phyloP scores from a whole-genome alignment of 2,329 filamentous ascomycete genomes.

The Diplocarpon rosae region DNA sequence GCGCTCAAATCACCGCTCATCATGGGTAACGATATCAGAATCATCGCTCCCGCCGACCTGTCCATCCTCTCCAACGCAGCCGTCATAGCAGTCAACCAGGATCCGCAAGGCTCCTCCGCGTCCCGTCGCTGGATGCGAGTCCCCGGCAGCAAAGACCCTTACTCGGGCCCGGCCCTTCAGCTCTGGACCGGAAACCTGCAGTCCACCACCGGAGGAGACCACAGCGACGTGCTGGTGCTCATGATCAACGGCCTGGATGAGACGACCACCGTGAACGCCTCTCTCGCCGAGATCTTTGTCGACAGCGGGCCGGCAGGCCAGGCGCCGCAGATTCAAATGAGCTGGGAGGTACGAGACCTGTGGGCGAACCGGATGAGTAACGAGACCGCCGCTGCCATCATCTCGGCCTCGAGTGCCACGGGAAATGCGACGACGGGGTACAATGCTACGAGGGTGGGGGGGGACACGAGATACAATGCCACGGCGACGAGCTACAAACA shows the following conservation, averaged over 20 bases:
- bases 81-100: slow-evolving; percentile 35
- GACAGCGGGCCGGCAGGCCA: slow-evolving; percentile 34
- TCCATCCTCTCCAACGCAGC: slow-evolving; percentile 32
- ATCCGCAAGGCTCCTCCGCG: slow-evolving; percentile 30
- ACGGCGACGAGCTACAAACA: slow-evolving; percentile 37
- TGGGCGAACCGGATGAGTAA: slow-evolving; percentile 44
- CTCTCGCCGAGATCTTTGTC: slow-evolving; percentile 41
- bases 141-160: slow-evolving; percentile 31
- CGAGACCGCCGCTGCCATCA: slow-evolving; percentile 32
- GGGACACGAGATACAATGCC: slow-evolving; percentile 34
- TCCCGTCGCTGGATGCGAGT: slow-evolving; percentile 35
- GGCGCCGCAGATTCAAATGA: slow-evolving; percentile 31
- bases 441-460: slow-evolving; percentile 24
- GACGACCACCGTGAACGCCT: slow-evolving; percentile 36
- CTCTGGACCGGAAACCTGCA: slow-evolving; percentile 37
- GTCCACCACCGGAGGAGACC: slow-evolving; percentile 33
- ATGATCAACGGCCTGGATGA: slow-evolving; percentile 37
- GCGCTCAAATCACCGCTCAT: slow-evolving; percentile 23
- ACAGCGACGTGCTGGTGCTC: slow-evolving; percentile 34
- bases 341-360: slow-evolving; percentile 43
- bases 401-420: slow-evolving; percentile 30
- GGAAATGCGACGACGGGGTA: slow-evolving; percentile 25
- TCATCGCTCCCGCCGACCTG: slow-evolving; percentile 27
- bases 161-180: slow-evolving; percentile 35
- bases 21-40: slow-evolving; percentile 25